phyloP scores from a whole-genome alignment of 2,329 filamentous ascomycete genomes.

The Fusarium sp. region DNA sequence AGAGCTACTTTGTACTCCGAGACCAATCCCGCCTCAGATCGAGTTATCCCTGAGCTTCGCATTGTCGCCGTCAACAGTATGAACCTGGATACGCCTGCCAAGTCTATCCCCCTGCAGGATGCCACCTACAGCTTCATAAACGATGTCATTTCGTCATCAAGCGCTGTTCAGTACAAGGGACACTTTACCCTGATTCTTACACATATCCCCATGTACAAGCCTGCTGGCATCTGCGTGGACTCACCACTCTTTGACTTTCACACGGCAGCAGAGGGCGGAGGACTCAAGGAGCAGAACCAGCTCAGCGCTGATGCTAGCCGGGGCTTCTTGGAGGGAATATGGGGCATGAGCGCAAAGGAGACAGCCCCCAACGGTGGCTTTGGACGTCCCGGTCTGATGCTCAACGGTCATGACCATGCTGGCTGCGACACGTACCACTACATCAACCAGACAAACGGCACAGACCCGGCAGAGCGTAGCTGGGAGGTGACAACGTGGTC shows the following conservation, averaged over 20 bases:
- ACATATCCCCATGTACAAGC: conserved; percentile 91
- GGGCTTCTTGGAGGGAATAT: conserved; percentile 85
- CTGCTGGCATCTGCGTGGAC: conserved; percentile 84
- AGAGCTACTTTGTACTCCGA: conserved; percentile 57
- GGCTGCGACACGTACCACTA: conserved; percentile 93
- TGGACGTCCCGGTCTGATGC: conserved; percentile 79
- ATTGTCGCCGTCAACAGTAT: conserved; percentile 91
- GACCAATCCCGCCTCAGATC: conserved; percentile 59
- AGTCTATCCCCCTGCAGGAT: conserved; percentile 73
- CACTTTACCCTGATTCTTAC: conserved; percentile 88
- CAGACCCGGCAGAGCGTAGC: conserved; percentile 52
- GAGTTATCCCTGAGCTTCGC: conserved; percentile 75
- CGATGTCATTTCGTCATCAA: conserved; percentile 70
- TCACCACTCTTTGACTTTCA: conserved; percentile 86
- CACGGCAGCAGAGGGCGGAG: conserved; percentile 69
- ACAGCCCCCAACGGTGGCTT: conserved; percentile 68
- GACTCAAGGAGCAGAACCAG: conserved; percentile 91
- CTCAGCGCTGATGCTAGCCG: conserved; percentile 77
- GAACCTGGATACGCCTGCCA: conserved; percentile 88
- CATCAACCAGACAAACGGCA: conserved; percentile 69
- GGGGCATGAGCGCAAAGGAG: conserved; percentile 75
- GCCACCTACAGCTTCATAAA: conserved; percentile 83
- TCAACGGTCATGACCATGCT: conserved; percentile 95
- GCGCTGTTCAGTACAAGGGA: conserved; percentile 69
- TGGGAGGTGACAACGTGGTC: conserved; percentile 65